Conservation (phyloP, 495 filamentous ascomycete species). For the Immersiella caudata region DNA sequence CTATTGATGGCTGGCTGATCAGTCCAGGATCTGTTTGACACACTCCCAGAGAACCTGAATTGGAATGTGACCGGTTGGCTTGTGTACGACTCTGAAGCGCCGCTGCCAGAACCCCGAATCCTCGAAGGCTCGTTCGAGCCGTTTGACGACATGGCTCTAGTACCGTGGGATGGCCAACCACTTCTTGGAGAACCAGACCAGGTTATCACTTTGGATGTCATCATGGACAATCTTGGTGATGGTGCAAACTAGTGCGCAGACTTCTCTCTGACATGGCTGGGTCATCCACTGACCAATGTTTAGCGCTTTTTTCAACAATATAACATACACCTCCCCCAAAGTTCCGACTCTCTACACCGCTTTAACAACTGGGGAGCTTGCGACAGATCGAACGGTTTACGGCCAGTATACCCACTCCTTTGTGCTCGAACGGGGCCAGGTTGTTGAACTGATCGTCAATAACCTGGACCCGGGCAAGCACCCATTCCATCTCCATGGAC, state of each 20-base stretch:
- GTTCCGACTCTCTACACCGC: slow-evolving; percentile 66
- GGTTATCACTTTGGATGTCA: slow-evolving; percentile 53
- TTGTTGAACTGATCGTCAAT: slow-evolving; percentile 72
- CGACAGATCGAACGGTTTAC: slow-evolving; percentile 52
- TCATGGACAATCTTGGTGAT: slow-evolving; percentile 19
- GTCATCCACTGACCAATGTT: neutral
- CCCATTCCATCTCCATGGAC: slow-evolving; percentile 58
- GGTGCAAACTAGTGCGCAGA: slow-evolving; percentile 27
- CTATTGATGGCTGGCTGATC: neutral
- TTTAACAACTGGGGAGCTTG: slow-evolving; percentile 48
- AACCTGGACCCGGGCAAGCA: slow-evolving; percentile 62
- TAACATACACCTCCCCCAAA: slow-evolving; percentile 47
- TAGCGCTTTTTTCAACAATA: slow-evolving; percentile 54
- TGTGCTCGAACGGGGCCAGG: slow-evolving; percentile 44
- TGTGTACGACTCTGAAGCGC: slow-evolving; percentile 64
- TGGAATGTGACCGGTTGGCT: slow-evolving; percentile 82
- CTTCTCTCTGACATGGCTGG: neutral
- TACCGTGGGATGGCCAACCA: slow-evolving; percentile 64
- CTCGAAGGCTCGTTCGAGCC: slow-evolving; percentile 49
- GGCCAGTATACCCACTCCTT: slow-evolving; percentile 58
- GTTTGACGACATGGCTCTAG: slow-evolving; percentile 73
- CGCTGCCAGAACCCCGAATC: slow-evolving; percentile 57
- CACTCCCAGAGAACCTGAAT: slow-evolving; percentile 64
- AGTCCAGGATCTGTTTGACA: slow-evolving; percentile 60
- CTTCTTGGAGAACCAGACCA: slow-evolving; percentile 62